Percentiles rank a stretch among this genome's conserved stretches.
These are phyloP conservation scores for Angomonas ambiguus DNA, from an alignment of 208 protist species.

Conservation along the genomic window DNA sequence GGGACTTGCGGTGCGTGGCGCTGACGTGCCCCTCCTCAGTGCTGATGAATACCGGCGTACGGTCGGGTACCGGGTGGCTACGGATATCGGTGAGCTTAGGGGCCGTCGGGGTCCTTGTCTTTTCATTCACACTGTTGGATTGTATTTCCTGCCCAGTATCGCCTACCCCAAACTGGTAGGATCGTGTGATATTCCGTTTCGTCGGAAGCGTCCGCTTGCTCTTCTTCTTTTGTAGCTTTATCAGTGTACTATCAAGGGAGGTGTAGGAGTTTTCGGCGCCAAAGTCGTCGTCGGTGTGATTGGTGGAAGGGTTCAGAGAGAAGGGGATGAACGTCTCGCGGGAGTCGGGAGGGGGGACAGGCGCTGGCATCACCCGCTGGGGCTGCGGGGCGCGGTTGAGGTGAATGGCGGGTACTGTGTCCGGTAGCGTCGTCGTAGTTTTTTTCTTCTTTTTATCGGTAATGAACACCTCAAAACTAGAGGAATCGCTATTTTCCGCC, in stretches of 20 bases:
- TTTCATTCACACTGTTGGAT: not conserved
- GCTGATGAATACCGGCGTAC: not conserved
- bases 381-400: not conserved
- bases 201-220: not conserved
- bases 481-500: not conserved
- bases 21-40: not conserved
- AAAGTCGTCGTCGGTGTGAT: not conserved
- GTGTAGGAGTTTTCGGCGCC: not conserved
- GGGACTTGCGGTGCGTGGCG: not conserved
- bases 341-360: not conserved
- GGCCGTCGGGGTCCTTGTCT: not conserved
- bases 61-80: not conserved
- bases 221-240: not conserved
- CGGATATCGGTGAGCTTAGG: not conserved
- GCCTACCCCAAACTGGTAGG: not conserved
- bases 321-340: not conserved
- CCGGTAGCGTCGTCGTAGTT: not conserved
- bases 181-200: not conserved
- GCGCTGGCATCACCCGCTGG: not conserved
- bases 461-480: not conserved
- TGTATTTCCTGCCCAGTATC: no score
- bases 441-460: not conserved
- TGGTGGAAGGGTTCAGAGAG: not conserved
- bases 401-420: not conserved
- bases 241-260: not conserved